Conservation (phyloP, 2,329 filamentous ascomycete genomes). For the Thelonectria discophora region DNA sequence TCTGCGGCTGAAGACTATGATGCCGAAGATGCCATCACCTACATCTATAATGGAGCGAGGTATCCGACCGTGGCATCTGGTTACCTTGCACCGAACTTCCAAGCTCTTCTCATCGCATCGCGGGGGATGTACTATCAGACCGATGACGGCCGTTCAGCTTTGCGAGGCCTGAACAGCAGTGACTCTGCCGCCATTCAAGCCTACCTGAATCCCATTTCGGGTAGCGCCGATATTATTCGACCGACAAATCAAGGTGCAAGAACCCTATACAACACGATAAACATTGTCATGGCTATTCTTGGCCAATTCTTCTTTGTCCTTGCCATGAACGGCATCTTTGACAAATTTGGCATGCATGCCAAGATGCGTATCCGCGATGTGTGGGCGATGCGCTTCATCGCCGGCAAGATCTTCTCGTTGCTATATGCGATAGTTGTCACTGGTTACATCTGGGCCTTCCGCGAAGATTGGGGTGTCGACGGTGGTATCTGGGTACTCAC, state of each 20-base stretch:
- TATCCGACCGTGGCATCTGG: conserved; percentile 46
- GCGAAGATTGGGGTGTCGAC: conserved; percentile 51
- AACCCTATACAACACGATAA: conserved; percentile 50
- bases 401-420: conserved; percentile 47
- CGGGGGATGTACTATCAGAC: conserved; percentile 40
- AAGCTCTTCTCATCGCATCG: conserved; percentile 37
- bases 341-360: conserved; percentile 30
- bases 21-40: conserved; percentile 44
- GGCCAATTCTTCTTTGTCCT: conserved; percentile 44
- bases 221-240: conserved; percentile 42
- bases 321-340: conserved; percentile 37
- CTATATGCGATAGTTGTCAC: conserved; percentile 50
- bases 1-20: conserved; percentile 41
- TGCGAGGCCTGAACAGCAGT: conserved; percentile 34
- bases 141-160: conserved; percentile 26
- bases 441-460: conserved; percentile 56
- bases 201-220: conserved; percentile 46
- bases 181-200: conserved; percentile 38
- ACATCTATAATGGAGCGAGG: conserved; percentile 49
- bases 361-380: conserved; percentile 37
- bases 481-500: conserved; percentile 38
- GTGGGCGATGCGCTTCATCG: conserved; percentile 37
- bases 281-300: conserved; percentile 49
- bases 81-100: conserved; percentile 40
- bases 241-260: conserved; percentile 47